Percentiles rank a stretch among this genome's conserved stretches.
phyloP scores from a whole-genome alignment of 2,329 filamentous ascomycete species.

The Penicillium corylophilum region DNA sequence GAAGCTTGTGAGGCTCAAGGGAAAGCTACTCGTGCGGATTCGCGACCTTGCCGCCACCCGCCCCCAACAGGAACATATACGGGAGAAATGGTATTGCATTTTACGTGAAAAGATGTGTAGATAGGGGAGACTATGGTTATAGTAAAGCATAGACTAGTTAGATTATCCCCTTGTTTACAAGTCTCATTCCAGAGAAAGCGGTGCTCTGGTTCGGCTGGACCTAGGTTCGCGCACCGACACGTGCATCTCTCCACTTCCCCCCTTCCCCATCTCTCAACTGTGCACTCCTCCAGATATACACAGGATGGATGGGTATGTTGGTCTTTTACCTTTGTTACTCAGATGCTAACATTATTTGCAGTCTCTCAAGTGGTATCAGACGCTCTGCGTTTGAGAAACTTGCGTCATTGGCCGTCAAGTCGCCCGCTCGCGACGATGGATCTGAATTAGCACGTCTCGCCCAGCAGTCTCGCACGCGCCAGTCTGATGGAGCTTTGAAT shows the following conservation, averaged over 20 bases:
- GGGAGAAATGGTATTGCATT: background rate
- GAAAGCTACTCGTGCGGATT: conserved; percentile 3
- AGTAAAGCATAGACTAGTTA: background rate
- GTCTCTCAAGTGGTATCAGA: conserved; percentile 37
- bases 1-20: conserved; percentile 5
- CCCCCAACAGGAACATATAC: conserved; percentile 1
- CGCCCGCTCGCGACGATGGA: conserved; percentile 26
- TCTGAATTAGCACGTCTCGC: conserved; percentile 39
- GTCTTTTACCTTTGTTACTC: background rate
- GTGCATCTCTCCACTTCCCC: conserved; percentile 7
- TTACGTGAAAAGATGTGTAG: background rate
- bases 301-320: conserved; percentile 35
- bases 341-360: conserved; percentile 18
- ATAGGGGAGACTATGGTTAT: background rate
- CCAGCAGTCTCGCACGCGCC: conserved; percentile 27
- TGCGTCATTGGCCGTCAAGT: conserved; percentile 41
- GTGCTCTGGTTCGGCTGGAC: conserved; percentile 2
- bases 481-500: conserved; percentile 34
- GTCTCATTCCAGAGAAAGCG: background rate
- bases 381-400: conserved; percentile 46
- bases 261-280: background rate
- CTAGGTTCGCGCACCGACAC: conserved; percentile 16
- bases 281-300: background rate
- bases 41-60: conserved; percentile 3
- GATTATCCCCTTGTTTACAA: background rate